These are phyloP conservation scores for Amanita jacksonii DNA, from an alignment of 768 basidiomycete genomes.

Conservation along the genomic window DNA sequence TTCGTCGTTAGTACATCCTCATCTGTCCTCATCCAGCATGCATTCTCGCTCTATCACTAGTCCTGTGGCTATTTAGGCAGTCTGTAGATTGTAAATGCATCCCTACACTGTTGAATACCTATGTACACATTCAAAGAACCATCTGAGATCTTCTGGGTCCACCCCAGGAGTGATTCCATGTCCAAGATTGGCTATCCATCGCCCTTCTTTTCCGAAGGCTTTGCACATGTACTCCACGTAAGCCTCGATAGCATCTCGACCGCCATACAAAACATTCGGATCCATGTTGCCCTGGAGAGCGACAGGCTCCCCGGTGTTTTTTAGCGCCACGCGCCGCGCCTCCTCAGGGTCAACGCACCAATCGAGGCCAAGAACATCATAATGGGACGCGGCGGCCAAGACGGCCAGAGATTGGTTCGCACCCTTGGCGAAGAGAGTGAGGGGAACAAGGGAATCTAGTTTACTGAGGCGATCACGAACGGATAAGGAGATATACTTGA, in stretches of 20 bases:
- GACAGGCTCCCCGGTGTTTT: slow-evolving; percentile 28
- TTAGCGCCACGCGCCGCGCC: slow-evolving; percentile 40
- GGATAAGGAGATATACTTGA: slow-evolving; percentile 59
- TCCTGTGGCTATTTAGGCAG: not conserved
- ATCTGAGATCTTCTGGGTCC: slow-evolving; percentile 84
- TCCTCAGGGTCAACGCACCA: slow-evolving; percentile 80
- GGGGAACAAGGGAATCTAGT: slow-evolving; percentile 49
- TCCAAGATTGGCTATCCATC: slow-evolving; percentile 97
- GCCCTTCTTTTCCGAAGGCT: slow-evolving; percentile 54
- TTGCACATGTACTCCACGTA: slow-evolving; percentile 78
- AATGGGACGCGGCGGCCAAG: slow-evolving; percentile 56
- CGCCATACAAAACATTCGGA: slow-evolving; percentile 80
- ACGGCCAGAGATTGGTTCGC: slow-evolving; percentile 63
- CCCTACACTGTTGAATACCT: slow-evolving; percentile 47
- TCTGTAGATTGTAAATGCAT: not conserved
- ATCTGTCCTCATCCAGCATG: not conserved
- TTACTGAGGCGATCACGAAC: slow-evolving; percentile 56
- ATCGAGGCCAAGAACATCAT: slow-evolving; percentile 86
- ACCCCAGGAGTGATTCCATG: slow-evolving; percentile 97
- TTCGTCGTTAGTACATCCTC: slow-evolving; percentile 6
- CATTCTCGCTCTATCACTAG: not conserved
- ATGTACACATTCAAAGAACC: slow-evolving; percentile 87
- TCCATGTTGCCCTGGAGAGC: slow-evolving; percentile 92
- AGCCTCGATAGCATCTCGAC: slow-evolving; percentile 74
- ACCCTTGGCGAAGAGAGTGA: slow-evolving; percentile 94